Conservation (phyloP, 1,284 basidiomycete species). For the Xanthoconium separans region DNA sequence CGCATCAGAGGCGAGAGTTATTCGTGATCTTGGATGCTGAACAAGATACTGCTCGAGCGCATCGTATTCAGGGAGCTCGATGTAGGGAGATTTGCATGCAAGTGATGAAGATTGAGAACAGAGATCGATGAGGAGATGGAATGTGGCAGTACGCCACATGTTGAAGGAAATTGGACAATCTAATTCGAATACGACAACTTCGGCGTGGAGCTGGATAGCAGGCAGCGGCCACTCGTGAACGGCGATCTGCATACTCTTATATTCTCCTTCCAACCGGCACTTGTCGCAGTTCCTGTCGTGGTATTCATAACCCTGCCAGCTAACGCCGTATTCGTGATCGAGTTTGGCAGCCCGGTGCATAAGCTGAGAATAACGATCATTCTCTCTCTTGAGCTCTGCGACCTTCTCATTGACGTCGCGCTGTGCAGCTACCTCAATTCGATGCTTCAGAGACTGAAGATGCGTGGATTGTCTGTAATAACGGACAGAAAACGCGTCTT, state of each 20-base stretch:
- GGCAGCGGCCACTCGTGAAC: constrained; percentile 55
- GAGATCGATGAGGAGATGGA: constrained; percentile 36
- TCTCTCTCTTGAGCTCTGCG: constrained; percentile 24
- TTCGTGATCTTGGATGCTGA: constrained; percentile 21
- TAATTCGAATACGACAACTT: constrained; percentile 46
- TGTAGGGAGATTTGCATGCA: neutral
- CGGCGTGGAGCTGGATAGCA: constrained; percentile 14
- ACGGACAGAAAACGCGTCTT: constrained; percentile 30
- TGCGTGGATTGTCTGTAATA: constrained; percentile 25
- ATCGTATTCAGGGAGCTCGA: constrained; percentile 11
- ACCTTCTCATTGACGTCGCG: constrained; percentile 19
- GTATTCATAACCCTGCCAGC: neutral
- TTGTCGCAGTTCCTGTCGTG: constrained; percentile 25
- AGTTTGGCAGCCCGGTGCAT: neutral
- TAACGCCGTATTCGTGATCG: constrained; percentile 4
- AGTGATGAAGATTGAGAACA: constrained; percentile 13
- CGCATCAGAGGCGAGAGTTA: constrained; percentile 40
- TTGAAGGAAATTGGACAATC: constrained; percentile 38
- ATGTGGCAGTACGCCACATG: constrained; percentile 46
- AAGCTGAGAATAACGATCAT: constrained; percentile 19
- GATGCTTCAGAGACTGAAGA: constrained; percentile 25
- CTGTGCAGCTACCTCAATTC: constrained; percentile 31
- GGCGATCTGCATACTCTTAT: constrained; percentile 31
- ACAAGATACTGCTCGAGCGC: constrained; percentile 12
- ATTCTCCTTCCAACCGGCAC: constrained; percentile 32